Percentiles rank a stretch among this genome's conserved stretches.
These are phyloP conservation scores for Hydrangea macrophylla DNA, from an alignment of 148 eudicot species.

Conservation along the genomic window DNA sequence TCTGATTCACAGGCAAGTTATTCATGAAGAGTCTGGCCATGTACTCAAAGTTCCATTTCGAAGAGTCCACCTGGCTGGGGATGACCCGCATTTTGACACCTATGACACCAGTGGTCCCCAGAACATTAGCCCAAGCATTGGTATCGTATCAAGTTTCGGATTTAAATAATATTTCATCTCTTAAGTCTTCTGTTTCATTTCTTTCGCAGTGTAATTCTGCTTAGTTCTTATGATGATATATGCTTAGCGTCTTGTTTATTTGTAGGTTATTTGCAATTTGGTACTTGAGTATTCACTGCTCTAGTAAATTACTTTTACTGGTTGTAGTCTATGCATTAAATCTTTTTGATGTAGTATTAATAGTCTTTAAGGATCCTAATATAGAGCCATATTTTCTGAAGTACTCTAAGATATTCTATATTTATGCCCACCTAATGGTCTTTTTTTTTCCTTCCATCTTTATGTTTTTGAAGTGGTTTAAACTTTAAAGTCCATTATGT, in stretches of 20 bases:
- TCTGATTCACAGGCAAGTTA: constrained; percentile 55
- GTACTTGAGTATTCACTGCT: neutral
- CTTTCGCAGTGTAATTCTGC: neutral
- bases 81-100: constrained; percentile 85
- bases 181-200: neutral
- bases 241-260: neutral
- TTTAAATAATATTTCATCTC: neutral
- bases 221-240: neutral
- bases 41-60: constrained; percentile 91
- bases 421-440: too few species aligned
- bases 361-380: neutral
- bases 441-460: neutral
- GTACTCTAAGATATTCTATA: neutral
- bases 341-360: too few species aligned
- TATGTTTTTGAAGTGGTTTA: neutral
- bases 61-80: constrained; percentile 85
- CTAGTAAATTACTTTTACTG: neutral
- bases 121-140: constrained; percentile 64
- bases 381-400: neutral
- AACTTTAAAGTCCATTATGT: neutral
- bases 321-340: too few species aligned
- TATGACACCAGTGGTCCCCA: constrained; percentile 99
- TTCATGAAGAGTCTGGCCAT: constrained; percentile 74
- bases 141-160: constrained; percentile 32
- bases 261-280: too few species aligned